Conservation (phyloP, 2,329 filamentous ascomycete species). For the Fusarium sp. region DNA sequence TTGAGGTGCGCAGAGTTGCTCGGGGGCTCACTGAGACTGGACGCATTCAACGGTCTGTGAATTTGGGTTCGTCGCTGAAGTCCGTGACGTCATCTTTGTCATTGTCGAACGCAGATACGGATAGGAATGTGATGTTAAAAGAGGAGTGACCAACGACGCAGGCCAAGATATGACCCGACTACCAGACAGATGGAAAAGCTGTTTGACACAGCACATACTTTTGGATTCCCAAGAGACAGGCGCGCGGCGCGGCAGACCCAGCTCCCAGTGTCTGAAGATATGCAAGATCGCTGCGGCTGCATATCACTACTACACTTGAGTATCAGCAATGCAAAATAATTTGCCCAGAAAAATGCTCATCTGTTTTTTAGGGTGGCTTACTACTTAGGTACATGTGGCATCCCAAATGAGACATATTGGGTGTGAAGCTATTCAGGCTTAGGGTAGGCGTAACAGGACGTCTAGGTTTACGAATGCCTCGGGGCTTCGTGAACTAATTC, state of each 20-base stretch:
- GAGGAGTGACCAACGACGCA: not conserved
- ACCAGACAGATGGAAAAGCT: not conserved
- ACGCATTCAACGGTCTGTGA: not conserved
- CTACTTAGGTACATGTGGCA: not conserved
- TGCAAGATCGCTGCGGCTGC: not conserved
- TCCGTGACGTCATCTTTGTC: not conserved
- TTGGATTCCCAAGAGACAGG: not conserved
- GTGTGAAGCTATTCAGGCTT: too few species aligned
- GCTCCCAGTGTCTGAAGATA: not conserved
- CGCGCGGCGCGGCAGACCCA: not conserved
- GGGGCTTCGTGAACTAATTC: too few species aligned
- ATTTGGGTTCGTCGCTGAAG: not conserved
- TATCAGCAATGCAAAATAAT: too few species aligned
- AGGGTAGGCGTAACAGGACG: too few species aligned
- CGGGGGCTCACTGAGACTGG: too few species aligned
- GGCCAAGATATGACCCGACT: not conserved
- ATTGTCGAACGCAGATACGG: not conserved
- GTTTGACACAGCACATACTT: not conserved
- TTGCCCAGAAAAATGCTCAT: too few species aligned
- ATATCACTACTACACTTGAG: not conserved
- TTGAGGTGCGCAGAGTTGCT: too few species aligned
- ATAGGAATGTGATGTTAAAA: not conserved
- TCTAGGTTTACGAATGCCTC: too few species aligned
- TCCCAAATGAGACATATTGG: not conserved
- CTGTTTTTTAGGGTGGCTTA: too few species aligned